These are phyloP conservation scores for Arabis hirsuta DNA, from an alignment of 345 rosid species.

Conservation along the genomic window DNA sequence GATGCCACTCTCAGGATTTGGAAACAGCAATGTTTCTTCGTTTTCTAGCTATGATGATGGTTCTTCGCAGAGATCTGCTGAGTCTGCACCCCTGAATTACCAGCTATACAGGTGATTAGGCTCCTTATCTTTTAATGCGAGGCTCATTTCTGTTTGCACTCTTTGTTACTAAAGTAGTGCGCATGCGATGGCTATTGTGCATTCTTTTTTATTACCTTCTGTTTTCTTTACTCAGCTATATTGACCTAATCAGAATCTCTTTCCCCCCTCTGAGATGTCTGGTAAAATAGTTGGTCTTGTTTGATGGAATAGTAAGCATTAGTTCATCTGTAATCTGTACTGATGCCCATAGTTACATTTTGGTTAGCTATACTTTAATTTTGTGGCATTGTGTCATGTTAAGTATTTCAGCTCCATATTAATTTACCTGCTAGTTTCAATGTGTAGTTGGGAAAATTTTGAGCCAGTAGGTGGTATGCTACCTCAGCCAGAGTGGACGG, in stretches of 20 bases:
- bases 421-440: constrained; percentile 37
- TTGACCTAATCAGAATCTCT: constrained; percentile 18
- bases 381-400: constrained; percentile 17
- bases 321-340: not conserved
- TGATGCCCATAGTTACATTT: constrained; percentile 13
- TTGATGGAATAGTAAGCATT: constrained; percentile 19
- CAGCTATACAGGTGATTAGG: constrained; percentile 87
- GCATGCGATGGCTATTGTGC: constrained; percentile 7
- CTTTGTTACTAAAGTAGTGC: constrained; percentile 4
- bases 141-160: constrained; percentile 14
- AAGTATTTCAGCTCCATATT: constrained; percentile 24
- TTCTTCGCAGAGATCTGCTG: constrained; percentile 72
- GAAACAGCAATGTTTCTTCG: constrained; percentile 75
- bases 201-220: not conserved
- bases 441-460: constrained; percentile 95
- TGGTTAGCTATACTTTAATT: constrained; percentile 8
- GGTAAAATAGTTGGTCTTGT: not conserved
- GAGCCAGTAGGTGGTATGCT: constrained; percentile 93
- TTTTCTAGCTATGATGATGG: constrained; percentile 83
- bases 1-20: constrained; percentile 98
- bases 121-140: not conserved
- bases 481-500: constrained; percentile 99
- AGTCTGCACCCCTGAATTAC: constrained; percentile 84
- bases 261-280: constrained; percentile 20
- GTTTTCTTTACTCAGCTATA: constrained; percentile 19